Evolutionary conservation across 1,284 basidiomycete species (phyloP), one percentile per base, ranked within the genome.

Genomic region (Moesziomyces sp.): DNA sequence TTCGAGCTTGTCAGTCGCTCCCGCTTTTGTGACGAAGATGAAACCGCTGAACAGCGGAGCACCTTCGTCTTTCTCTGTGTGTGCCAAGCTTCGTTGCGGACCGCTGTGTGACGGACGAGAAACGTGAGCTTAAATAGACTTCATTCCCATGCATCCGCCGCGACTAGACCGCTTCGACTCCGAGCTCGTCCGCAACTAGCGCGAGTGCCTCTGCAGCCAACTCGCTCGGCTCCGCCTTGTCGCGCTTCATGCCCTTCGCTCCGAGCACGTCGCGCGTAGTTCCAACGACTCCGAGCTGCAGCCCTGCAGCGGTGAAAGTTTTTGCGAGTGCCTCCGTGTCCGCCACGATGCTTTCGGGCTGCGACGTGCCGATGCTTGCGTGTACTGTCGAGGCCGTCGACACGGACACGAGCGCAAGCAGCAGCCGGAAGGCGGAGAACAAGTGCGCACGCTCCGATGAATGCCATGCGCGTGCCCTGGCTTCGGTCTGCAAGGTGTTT

Each of bases 361-460:
- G 46, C 46, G 64, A 67, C 23, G 64, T 64, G 21, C 70, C 70
- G 14, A 60, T 52, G 23, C 59, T 51, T 0, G 60, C 60, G 3
- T 26, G 3, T 3, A 59, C 58, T 42, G 21, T 9, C 58, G 47
- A 8, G 47, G 43, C 19, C 47, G 56, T 11, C 40, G 58, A 18
- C 3, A 52, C 21, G 4, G 59, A 48, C 9, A 68, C 52, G 16
- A 73, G 60, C 47, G 53, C 28, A 6, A 68, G 42, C 23, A 72
- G 35, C 28, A 60, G 47, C 19, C 60, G 49, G 45, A 60, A 73
- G 0, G 70, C 60, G 2, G 65, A 55, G 16, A 69, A 69, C 1
- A 74, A 52, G 30, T 74, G 67, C 5, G 67, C 62, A 3, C 62
- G 58, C 10, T 58, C 46, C 19, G 69, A 66, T 1, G 9, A 19